Evolutionary conservation across 257 asterid species (phyloP).

Genomic region (Solanum paucissectum): DNA sequence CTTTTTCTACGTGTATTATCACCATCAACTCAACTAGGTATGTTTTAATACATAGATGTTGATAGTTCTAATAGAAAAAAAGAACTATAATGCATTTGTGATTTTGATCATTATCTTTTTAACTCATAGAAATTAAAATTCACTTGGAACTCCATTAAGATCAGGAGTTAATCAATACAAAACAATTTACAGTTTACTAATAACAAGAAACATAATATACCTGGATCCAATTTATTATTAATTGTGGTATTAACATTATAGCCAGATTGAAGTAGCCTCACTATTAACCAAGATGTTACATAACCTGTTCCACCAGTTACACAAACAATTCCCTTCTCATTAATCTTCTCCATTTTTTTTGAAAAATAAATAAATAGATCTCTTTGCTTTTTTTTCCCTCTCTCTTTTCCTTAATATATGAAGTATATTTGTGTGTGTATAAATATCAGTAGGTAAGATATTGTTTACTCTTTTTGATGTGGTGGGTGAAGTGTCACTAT

Average conservation of each 20-base stretch:
- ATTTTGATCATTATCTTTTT: too few relatives aligned
- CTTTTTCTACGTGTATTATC: neutral
- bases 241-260: slow-evolving; percentile 19
- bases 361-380: too few relatives aligned
- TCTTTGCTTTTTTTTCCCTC: neutral
- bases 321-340: slow-evolving; percentile 4
- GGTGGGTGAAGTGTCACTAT: neutral
- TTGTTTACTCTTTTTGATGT: neutral
- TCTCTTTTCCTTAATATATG: neutral
- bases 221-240: neutral
- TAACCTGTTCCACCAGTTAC: slow-evolving; percentile 28
- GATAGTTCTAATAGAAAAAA: neutral
- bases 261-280: slow-evolving; percentile 17
- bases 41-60: neutral
- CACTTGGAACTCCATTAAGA: neutral
- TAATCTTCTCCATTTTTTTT: neutral
- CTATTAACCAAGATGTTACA: slow-evolving; percentile 16
- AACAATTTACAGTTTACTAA: neutral
- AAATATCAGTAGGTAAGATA: too few relatives aligned
- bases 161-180: neutral
- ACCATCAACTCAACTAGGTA: neutral
- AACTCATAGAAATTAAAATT: neutral
- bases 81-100: neutral
- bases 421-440: neutral
- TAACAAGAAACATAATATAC: neutral